Conservation (phyloP, 1,284 basidiomycete genomes). For the Violaceomyces palustris region DNA sequence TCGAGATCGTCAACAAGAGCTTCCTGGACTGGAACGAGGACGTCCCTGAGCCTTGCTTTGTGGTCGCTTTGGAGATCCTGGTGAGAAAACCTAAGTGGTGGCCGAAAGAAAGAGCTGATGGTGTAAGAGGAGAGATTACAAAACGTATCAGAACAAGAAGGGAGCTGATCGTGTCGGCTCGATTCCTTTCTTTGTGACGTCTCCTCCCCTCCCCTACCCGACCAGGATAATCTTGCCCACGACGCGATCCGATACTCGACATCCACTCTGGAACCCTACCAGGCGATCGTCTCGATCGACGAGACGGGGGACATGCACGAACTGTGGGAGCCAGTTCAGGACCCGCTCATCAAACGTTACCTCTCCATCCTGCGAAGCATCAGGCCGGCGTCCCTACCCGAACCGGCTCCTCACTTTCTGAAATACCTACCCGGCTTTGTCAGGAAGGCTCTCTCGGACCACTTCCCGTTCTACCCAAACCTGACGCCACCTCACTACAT, state of each 20-base stretch:
- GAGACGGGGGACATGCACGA: slow-evolving; percentile 76
- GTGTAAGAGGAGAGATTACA: too few relatives aligned
- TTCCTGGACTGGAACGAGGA: slow-evolving; percentile 78
- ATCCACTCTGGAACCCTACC: slow-evolving; percentile 67
- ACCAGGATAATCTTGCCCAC: slow-evolving; percentile 96
- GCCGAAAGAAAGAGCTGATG: too few relatives aligned
- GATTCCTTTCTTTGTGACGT: too few relatives aligned
- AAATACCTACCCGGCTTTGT: slow-evolving; percentile 60
- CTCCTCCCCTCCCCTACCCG: slow-evolving; percentile 3
- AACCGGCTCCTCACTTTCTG: slow-evolving; percentile 58
- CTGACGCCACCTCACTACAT: slow-evolving; percentile 83
- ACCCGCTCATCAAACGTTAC: slow-evolving; percentile 74
- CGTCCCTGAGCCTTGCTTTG: slow-evolving; percentile 79
- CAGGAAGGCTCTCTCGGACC: slow-evolving; percentile 15
- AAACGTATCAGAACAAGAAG: too few relatives aligned
- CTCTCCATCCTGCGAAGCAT: slow-evolving; percentile 28
- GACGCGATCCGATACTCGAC: slow-evolving; percentile 88
- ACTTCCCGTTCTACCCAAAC: slow-evolving; percentile 71
- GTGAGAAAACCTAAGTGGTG: slow-evolving; percentile 57
- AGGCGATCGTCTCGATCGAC: slow-evolving; percentile 78
- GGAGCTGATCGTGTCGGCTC: too few relatives aligned
- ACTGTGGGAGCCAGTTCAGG: slow-evolving; percentile 76
- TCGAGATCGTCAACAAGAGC: slow-evolving; percentile 72
- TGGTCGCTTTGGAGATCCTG: slow-evolving; percentile 90
- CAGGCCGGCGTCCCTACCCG: slow-evolving; percentile 1